Evolutionary conservation across 176 grass and related monocot genomes (phyloP).

Genomic region (Zizania latifolia): DNA sequence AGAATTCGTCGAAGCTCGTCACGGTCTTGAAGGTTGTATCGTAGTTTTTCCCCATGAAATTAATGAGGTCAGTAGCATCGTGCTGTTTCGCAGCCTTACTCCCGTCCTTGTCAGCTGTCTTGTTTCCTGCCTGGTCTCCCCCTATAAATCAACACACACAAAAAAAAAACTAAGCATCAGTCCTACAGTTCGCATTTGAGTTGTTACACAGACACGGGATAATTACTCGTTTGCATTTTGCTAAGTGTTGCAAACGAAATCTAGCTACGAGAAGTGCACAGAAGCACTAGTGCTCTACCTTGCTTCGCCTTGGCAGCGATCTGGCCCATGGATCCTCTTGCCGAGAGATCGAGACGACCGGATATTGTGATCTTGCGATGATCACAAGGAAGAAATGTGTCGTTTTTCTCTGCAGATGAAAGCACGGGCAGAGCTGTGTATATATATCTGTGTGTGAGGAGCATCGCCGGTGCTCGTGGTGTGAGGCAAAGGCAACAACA

Average conservation of each 20-base stretch:
- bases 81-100: background rate
- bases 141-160: conserved; percentile 1
- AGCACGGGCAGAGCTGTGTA: background rate
- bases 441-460: background rate
- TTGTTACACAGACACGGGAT: background rate
- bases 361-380: background rate
- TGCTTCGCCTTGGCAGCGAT: conserved; percentile 26
- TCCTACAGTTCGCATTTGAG: background rate
- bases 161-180: background rate
- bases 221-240: no score
- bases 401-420: background rate
- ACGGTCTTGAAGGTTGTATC: background rate
- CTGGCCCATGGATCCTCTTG: conserved; percentile 29
- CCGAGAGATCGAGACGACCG: background rate
- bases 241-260: no score
- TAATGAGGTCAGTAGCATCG: background rate
- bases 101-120: background rate
- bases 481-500: conserved; percentile 30
- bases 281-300: no score
- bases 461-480: conserved; percentile 17
- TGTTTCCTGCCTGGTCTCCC: background rate
- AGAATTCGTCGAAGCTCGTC: conserved; percentile 33
- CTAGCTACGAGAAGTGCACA: no score
- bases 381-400: background rate
- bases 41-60: background rate